Evolutionary conservation across 108 stramenopile species (phyloP), one percentile per base, ranked within the genome.

Genomic region (Stephanodiscus minutulus): DNA sequence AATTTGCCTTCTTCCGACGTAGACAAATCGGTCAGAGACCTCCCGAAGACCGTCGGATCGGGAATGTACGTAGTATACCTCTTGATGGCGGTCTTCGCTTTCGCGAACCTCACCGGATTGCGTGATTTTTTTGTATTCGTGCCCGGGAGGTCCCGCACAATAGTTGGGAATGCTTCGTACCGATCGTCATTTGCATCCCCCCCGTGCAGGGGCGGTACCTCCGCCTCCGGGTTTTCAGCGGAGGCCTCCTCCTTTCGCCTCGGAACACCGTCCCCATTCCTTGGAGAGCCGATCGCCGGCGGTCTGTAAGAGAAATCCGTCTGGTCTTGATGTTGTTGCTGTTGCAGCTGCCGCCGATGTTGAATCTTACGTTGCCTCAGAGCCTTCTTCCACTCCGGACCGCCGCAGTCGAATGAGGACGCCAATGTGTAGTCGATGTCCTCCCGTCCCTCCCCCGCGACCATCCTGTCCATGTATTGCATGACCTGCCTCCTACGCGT

Each of bases 371-470:
- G 58, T 41, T 67, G 60, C 64, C 37, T 72, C 70, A 78, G 72
- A 5, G 77, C 70, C 22, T 66, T 70, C 64, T 78, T 64, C 70
- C 65, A 78, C 36, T 65, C 66, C 0, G 77, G 75, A 33, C 61
- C 64, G 31, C 76, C 57, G 21, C 57, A 66, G 53, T 73, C 84
- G 72, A 89, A 90, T 9, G 93, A 83, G 27, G 84, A 82, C 10
- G 90, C 90, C 47, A 94, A 70, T 36, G 91, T 87, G 72, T 94
- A 94, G 63, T 91, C 93, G 77, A 94, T 94, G 66, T 94, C 93
- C 17, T 85, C 76, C 13, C 82, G 44, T 1, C 91, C 93, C 68
- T 92, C 91, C 22, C 79, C 89, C 1, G 90, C 82, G 50, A 87
- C 82, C 89, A 96, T 91, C 56, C 70, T 83, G 81, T 96, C 92